Base-by-base conservation (phyloP, 257 asterid genomes). In the Salvia miltiorrhiza region DNA sequence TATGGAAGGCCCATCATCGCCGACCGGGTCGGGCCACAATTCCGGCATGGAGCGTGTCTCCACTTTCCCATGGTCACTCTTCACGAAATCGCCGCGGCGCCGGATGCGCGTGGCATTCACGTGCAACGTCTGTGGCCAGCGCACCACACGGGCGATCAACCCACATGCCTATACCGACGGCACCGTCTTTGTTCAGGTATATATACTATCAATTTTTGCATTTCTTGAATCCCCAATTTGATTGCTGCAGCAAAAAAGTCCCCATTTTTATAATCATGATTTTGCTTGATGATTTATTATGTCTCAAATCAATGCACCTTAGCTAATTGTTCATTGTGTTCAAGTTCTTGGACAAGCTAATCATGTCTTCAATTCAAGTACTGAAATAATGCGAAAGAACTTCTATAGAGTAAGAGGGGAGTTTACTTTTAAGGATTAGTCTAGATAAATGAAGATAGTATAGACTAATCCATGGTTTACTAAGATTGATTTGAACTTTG, bases 81-180 rank as follows among this genome's bases (percentile, higher is more conserved):
- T 90, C 81, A 93, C 99, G 37, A 93, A 87, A 67, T 93, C 99
- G 10, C 97, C 97, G 0, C 80, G 99, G 19, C 90, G 99, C 0
- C 85, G 99, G 43, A 93, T 93, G 99, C 94, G 88, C 8, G 98
- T 93, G 77, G 93, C 97, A 0, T 93, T 90, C 81, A 93, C 94
- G 53, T 93, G 98, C 84, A 93, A 90, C 23, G 92, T 93, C 3
- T 93, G 98, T 35, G 97, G 98, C 52, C 98, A 93, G 73, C 86
- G 98, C 69, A 93, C 98, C 11, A 93, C 97, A 0, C 96, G 99
- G 3, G 99, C 99, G 30, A 93, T 93, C 85, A 93, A 93, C 71
- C 99, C 97, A 0, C 99, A 93, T 55, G 99, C 97, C 52, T 93
- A 93, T 45, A 90, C 97, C 1, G 99, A 93, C 54, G 99, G 99